A percentile compares a stretch with the other conserved stretches of the same genome.
Conservation (phyloP, 2,329 filamentous ascomycete species). For the Monosporascus ibericus region DNA sequence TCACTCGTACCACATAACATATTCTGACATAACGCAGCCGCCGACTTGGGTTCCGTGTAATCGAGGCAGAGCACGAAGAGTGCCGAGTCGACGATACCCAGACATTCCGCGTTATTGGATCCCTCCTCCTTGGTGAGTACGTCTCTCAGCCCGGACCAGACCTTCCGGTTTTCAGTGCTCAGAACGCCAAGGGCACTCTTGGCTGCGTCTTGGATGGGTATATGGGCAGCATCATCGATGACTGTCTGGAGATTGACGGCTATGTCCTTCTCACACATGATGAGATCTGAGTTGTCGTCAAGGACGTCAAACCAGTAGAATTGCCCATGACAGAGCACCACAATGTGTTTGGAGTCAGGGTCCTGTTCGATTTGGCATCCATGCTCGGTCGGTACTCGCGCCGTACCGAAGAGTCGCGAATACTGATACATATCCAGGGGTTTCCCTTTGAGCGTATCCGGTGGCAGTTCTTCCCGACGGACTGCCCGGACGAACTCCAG, state of each 20-base stretch:
- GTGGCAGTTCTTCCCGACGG: slow-evolving; percentile 83
- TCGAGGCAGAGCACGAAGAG: slow-evolving; percentile 90
- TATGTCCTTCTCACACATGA: slow-evolving; percentile 95
- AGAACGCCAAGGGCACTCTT: slow-evolving; percentile 89
- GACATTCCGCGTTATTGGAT: slow-evolving; percentile 91
- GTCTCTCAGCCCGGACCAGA: slow-evolving; percentile 88
- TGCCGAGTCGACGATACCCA: slow-evolving; percentile 92
- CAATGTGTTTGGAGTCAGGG: slow-evolving; percentile 84
- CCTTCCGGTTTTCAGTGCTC: slow-evolving; percentile 92
- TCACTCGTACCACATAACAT: slow-evolving; percentile 96
- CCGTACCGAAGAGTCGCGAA: slow-evolving; percentile 89
- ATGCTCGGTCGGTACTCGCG: slow-evolving; percentile 86
- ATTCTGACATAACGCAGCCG: slow-evolving; percentile 86
- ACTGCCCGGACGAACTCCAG: slow-evolving; percentile 91
- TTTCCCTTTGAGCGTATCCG: slow-evolving; percentile 75
- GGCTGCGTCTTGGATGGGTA: slow-evolving; percentile 88
- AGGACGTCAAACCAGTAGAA: slow-evolving; percentile 99
- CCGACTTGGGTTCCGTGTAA: slow-evolving; percentile 77
- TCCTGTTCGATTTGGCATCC: slow-evolving; percentile 96
- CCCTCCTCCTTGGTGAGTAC: slow-evolving; percentile 77
- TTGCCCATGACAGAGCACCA: slow-evolving; percentile 89
- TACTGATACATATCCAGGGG: slow-evolving; percentile 98
- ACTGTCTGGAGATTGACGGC: slow-evolving; percentile 88
- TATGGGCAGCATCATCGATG: slow-evolving; percentile 82
- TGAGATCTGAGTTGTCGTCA: slow-evolving; percentile 87